Evolutionary conservation across 768 basidiomycete species (phyloP), one percentile per base, ranked within the genome.

Genomic region (Boletus reticulatus): DNA sequence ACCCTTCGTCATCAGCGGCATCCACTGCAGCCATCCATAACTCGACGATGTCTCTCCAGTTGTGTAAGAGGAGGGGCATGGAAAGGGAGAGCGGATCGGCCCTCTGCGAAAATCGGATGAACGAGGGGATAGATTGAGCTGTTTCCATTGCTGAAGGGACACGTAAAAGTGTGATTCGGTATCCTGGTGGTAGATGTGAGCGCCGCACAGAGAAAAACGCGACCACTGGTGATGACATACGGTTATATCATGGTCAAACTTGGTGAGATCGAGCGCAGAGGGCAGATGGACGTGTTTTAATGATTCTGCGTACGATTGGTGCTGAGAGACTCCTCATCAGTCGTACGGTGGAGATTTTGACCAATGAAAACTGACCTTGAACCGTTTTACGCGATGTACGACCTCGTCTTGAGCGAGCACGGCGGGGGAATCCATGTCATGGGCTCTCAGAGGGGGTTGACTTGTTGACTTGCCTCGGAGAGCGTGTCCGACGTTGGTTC

Each of bases 11-110:
- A 58, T 92, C 85, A 6, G 87, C 78, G 13, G 60, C 62, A 42
- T 80, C 78, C 32, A 89, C 66, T 0, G 84, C 82, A 11, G 67
- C 73, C 19, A 81, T 66, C 92, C 92, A 94, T 4, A 85, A 60
- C 2, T 79, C 74, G 20, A 87, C 73, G 2, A 95, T 78, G 14
- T 87, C 83, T 59, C 76, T 74, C 84, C 88, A 89, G 69, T 93
- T 86, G 62, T 91, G 89, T 9, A 95, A 75, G 14, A 95, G 79
- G 29, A 93, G 74, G 1, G 92, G 87, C 81, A 94, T 83, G 6
- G 89, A 92, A 4, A 83, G 79, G 6, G 88, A 84, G 38, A 92
- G 73, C 0, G 78, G 69, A 41, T 84, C 80, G 0, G 79, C 83
- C 57, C 79, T 78, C 54, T 79, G 76, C 3, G 86, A 84, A 64